Evolutionary conservation across 1,284 basidiomycete species (phyloP).

Genomic region (Pholiota adiposa): DNA sequence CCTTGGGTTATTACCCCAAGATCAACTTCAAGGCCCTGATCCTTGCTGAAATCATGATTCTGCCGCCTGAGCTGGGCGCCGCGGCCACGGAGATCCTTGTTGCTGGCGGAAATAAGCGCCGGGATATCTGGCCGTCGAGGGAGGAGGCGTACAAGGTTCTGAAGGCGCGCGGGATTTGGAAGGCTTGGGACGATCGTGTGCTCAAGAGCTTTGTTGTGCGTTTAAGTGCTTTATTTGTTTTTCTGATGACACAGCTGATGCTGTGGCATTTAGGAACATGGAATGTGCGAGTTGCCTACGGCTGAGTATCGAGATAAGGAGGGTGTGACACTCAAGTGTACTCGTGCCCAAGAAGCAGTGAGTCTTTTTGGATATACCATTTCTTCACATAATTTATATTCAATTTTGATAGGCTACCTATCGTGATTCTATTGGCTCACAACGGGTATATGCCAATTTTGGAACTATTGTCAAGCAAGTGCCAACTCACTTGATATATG

Average conservation of each 20-base stretch:
- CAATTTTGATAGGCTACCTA: constrained; percentile 45
- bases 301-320: constrained; percentile 45
- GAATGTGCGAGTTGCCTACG: constrained; percentile 49
- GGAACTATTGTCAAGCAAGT: constrained; percentile 37
- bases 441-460: constrained; percentile 43
- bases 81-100: constrained; percentile 28
- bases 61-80: constrained; percentile 25
- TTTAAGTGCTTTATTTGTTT: constrained; percentile 3
- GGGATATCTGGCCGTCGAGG: constrained; percentile 54
- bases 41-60: constrained; percentile 50
- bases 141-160: constrained; percentile 48
- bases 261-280: constrained; percentile 41
- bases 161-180: constrained; percentile 42
- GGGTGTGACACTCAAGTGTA: constrained; percentile 55
- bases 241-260: not conserved
- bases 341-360: constrained; percentile 49
- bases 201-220: constrained; percentile 47
- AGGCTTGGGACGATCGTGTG: constrained; percentile 54
- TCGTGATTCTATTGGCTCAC: constrained; percentile 39
- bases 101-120: constrained; percentile 39
- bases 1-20: constrained; percentile 41
- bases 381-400: not conserved
- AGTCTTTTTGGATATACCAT: no score
- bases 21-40: constrained; percentile 43
- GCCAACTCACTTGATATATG: constrained; percentile 55